Evolutionary conservation across 2,329 filamentous ascomycete genomes (phyloP), one percentile per base, ranked within the genome.

Genomic region (Verticillium longisporum): DNA sequence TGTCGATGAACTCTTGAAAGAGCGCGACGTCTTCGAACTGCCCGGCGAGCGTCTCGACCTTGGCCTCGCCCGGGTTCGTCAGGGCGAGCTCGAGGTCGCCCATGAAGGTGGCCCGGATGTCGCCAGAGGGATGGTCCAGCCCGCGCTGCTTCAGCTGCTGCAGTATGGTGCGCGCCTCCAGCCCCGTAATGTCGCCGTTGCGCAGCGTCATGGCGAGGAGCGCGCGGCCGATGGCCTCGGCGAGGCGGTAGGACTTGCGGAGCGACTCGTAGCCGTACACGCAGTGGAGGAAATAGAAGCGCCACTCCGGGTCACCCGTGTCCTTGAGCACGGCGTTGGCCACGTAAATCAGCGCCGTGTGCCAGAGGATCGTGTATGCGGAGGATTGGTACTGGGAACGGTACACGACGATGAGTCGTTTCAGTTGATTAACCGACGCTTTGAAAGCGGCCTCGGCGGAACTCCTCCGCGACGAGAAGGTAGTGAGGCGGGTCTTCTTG

Each of bases 281-380:
- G 37, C 75, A 78, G 1, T 76, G 63, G 3, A 74, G 62, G 5
- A 79, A 68, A 55, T 78, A 77, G 3, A 72, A 68, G 13, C 68
- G 69, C 70, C 70, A 73, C 10, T 73, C 62, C 0, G 69, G 64
- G 11, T 75, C 68, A 2, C 66, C 60, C 1, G 65, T 68, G 11
- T 69, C 65, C 15, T 68, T 65, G 0, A 77, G 63, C 13, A 77
- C 69, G 4, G 72, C 74, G 37, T 78, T 78, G 5, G 72, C 67
- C 0, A 78, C 67, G 38, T 77, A 77, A 2, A 74, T 70, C 21
- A 78, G 64, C 1, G 72, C 75, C 3, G 69, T 76, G 57, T 78
- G 74, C 75, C 75, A 79, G 2, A 78, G 66, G 7, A 78, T 70
- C 1, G 73, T 73, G 59, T 72, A 75, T 1, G 68, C 66, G 2